Evolutionary conservation across 768 basidiomycete genomes (phyloP).

Genomic region (Clathrus columnatus): DNA sequence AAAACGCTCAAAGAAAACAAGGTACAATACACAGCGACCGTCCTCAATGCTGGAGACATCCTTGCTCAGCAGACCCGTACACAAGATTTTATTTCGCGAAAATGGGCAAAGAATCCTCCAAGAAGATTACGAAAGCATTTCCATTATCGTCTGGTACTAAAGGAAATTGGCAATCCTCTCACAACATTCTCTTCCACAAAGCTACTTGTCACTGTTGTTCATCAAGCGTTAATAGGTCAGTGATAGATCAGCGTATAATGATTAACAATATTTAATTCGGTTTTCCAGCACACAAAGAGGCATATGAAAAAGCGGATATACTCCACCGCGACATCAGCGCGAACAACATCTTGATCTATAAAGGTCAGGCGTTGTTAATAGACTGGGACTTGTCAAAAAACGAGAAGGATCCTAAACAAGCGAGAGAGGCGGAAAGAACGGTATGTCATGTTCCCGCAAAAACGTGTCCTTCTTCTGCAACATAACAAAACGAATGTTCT

Average conservation of each 20-base stretch:
- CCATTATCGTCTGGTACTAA: too few relatives aligned
- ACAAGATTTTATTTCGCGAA: not conserved
- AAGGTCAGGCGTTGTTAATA: not conserved
- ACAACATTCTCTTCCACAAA: too few relatives aligned
- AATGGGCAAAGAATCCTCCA: not conserved
- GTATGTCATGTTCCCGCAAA: not conserved
- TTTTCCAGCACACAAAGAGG: conserved; percentile 9
- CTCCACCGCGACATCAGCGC: conserved; percentile 14
- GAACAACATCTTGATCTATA: conserved; percentile 2
- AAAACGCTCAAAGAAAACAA: not conserved
- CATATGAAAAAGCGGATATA: conserved; percentile 9
- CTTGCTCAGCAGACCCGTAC: not conserved
- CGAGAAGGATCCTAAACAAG: not conserved
- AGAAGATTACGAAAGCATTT: too few relatives aligned
- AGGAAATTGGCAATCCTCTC: too few relatives aligned
- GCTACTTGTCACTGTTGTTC: too few relatives aligned
- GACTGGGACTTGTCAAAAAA: conserved; percentile 1
- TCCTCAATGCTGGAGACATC: not conserved
- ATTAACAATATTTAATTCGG: not conserved
- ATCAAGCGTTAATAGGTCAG: not conserved
- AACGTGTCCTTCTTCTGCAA: not conserved
- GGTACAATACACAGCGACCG: too few relatives aligned
- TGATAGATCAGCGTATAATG: not conserved
- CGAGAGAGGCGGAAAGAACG: not conserved
- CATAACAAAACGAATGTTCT: not conserved